Evolutionary conservation across 140 eudicot species (phyloP), one percentile per base, ranked within the genome.

Genomic region (Oenanthe javanica): DNA sequence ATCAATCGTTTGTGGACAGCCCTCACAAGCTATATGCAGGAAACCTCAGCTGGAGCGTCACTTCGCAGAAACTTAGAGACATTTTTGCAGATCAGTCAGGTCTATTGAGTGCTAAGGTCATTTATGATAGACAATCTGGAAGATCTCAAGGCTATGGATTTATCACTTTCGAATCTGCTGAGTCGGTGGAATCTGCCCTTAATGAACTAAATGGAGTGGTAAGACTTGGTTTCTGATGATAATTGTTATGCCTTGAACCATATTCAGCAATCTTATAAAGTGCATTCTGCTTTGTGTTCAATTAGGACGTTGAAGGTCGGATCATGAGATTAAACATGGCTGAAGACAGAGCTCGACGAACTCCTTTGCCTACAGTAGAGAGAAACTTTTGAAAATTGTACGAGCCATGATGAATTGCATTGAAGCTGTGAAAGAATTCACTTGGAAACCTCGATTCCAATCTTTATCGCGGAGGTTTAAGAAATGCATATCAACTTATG

Each of bases 131-230:
- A 85, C 88, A 89, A 9, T 85, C 92, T 1, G 97, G 97, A 52
- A 84, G 90, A 83, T 95, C 98, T 64, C 92, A 97, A 72, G 99
- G 99, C 77, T 95, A 85, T 84, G 99, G 99, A 11, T 95, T 95
- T 36, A 76, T 93, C 38, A 89, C 97, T 23, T 95, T 95, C 83
- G 75, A 84, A 31, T 88, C 97, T 52, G 89, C 88, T 0, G 96
- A 89, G 81, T 96, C 87, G 14, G 91, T 88, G 8, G 89, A 88
- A 71, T 81, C 91, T 67, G 97, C 99, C 14, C 89, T 95, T 67
- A 66, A 51, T 59, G 84, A 90, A 69, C 84, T 92, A 89, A 89
- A 93, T 87, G 99, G 84, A 84, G 83, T 84, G 91, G 99, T 94
- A 89, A 88, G 93, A 27, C 69, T 75, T 50, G 47, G 8, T 31